These are phyloP conservation scores for Noccaea caerulescens DNA, from an alignment of 345 rosid genomes.

Conservation along the genomic window DNA sequence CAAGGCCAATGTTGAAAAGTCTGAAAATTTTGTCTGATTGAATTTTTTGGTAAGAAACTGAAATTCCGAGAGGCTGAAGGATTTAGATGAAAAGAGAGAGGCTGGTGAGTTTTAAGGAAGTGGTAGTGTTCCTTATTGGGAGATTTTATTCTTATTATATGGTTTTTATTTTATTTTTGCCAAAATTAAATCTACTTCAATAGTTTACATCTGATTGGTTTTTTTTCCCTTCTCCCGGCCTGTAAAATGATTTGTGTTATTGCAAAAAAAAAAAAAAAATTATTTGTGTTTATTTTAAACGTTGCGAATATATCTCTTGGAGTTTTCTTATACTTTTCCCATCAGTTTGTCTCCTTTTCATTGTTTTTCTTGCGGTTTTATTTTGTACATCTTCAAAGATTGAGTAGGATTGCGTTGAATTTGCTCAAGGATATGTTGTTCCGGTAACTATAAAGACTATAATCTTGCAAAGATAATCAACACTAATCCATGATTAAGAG, in stretches of 20 bases:
- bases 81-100: conserved; percentile 25
- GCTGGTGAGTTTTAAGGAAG: not conserved
- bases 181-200: not conserved
- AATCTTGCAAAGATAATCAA: too few species aligned
- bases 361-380: not conserved
- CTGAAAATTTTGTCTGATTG: conserved; percentile 83
- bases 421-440: too few species aligned
- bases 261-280: too few species aligned
- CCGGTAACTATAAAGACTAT: too few species aligned
- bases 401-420: not conserved
- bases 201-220: conserved; percentile 3
- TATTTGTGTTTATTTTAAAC: conserved; percentile 2
- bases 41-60: not conserved
- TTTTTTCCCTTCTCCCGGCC: not conserved
- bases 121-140: not conserved
- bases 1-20: conserved; percentile 72
- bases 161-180: not conserved
- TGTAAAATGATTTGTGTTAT: conserved; percentile 22
- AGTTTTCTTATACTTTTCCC: not conserved
- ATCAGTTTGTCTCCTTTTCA: not conserved
- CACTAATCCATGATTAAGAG: too few species aligned
- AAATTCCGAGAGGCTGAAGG: not conserved
- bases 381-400: not conserved
- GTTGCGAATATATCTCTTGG: not conserved
- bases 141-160: conserved; percentile 16